Evolutionary conservation across 768 basidiomycete genomes (phyloP).

Genomic region (Russula sp.): DNA sequence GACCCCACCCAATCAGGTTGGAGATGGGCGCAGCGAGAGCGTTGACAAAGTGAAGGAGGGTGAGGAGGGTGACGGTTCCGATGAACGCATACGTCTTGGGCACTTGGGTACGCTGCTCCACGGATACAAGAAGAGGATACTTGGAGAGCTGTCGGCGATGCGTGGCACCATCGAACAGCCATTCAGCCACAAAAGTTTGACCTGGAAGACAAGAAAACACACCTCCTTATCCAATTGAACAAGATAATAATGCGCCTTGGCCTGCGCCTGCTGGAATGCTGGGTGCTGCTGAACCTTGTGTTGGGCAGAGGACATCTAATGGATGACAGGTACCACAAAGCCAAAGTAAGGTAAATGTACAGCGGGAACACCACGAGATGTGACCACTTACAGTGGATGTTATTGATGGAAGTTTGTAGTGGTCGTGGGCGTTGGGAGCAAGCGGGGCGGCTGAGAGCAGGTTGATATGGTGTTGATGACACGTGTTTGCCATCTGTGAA

Average conservation of each 20-base stretch:
- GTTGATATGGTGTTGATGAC: conserved; percentile 47
- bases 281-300: conserved; percentile 88
- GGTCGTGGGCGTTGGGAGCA: conserved; percentile 17
- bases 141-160: conserved; percentile 54
- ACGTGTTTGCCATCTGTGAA: conserved; percentile 45
- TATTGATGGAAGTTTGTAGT: conserved; percentile 6
- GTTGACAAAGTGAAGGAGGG: conserved; percentile 78
- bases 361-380: conserved; percentile 1
- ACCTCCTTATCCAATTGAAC: conserved; percentile 97
- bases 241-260: conserved; percentile 75
- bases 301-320: conserved; percentile 60
- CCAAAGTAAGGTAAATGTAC: neutral
- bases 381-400: conserved; percentile 4
- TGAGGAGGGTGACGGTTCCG: conserved; percentile 57
- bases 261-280: conserved; percentile 73
- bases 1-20: conserved; percentile 88
- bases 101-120: conserved; percentile 87
- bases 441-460: conserved; percentile 16
- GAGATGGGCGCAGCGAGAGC: conserved; percentile 88
- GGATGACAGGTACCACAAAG: neutral
- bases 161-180: neutral
- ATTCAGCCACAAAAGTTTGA: neutral
- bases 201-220: conserved; percentile 24
- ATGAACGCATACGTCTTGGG: conserved; percentile 90
- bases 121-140: conserved; percentile 74